phyloP scores from a whole-genome alignment of 2,329 filamentous ascomycete genomes.

The Colletotrichum sp. region DNA sequence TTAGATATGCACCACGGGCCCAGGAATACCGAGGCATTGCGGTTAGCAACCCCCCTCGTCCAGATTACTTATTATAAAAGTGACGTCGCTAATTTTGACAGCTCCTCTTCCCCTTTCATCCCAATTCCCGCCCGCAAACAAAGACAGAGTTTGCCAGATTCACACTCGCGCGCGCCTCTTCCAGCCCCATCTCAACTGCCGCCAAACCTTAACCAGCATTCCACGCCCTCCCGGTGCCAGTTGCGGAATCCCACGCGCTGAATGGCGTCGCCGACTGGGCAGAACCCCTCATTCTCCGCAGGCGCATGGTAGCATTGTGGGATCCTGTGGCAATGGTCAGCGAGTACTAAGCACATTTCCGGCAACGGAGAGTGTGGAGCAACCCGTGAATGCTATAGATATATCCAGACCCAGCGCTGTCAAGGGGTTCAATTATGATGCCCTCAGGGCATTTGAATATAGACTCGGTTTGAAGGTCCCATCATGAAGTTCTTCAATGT shows the following conservation, averaged over 20 bases:
- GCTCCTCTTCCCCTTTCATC: neutral
- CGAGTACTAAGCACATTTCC: neutral
- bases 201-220: neutral
- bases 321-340: neutral
- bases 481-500: slow-evolving; percentile 13
- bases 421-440: neutral
- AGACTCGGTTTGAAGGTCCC: fast-evolving
- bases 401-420: neutral
- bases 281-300: slow-evolving; percentile 12
- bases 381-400: neutral
- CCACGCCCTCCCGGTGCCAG: neutral
- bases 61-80: neutral
- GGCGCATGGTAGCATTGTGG: neutral
- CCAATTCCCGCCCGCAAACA: neutral
- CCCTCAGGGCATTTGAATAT: fast-evolving
- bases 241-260: neutral
- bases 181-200: slow-evolving; percentile 6
- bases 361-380: neutral
- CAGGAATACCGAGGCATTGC: too few species aligned
- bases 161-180: neutral
- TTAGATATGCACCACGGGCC: too few species aligned
- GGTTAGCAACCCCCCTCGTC: neutral
- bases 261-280: neutral
- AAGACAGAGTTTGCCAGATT: neutral
- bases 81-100: neutral